Evolutionary conservation across 768 basidiomycete species (phyloP).

Genomic region (Serendipita indica): DNA sequence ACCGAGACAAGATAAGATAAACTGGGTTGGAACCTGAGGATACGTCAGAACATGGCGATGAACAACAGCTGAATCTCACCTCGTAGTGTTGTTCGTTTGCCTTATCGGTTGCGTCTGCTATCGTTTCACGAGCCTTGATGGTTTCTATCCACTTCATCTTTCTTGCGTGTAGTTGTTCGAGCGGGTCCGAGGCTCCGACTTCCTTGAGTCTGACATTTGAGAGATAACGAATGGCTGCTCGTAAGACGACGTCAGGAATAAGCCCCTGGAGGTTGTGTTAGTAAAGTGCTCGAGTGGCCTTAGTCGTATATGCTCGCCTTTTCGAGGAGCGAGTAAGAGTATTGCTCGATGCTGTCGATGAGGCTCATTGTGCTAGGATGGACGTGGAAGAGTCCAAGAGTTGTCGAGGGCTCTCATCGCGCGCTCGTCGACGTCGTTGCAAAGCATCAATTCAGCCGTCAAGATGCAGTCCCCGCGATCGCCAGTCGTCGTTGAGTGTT

Average conservation of each 20-base stretch:
- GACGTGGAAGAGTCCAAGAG: background rate
- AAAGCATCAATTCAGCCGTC: too few relatives aligned
- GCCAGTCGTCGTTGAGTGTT: too few relatives aligned
- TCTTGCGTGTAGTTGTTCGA: conserved; percentile 41
- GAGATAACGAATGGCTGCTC: conserved; percentile 33
- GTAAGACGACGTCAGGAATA: conserved; percentile 44
- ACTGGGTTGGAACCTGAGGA: conserved; percentile 35
- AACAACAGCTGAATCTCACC: conserved; percentile 22
- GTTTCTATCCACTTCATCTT: conserved; percentile 54
- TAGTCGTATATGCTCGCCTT: background rate
- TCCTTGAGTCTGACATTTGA: conserved; percentile 41
- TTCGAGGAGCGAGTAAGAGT: background rate
- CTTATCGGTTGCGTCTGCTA: conserved; percentile 48
- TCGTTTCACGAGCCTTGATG: conserved; percentile 34
- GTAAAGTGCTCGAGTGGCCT: background rate
- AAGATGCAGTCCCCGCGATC: too few relatives aligned
- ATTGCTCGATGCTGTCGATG: background rate
- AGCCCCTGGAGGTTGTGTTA: conserved; percentile 29
- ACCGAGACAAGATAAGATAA: conserved; percentile 52
- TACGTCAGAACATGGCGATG: background rate
- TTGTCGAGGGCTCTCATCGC: too few relatives aligned
- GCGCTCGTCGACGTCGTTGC: background rate
- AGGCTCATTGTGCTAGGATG: background rate
- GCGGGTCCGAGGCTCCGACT: conserved; percentile 34
- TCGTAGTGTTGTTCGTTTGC: conserved; percentile 70